These are phyloP conservation scores for Hydnomerulius pinastri DNA, from an alignment of 768 basidiomycete genomes.

Conservation along the genomic window DNA sequence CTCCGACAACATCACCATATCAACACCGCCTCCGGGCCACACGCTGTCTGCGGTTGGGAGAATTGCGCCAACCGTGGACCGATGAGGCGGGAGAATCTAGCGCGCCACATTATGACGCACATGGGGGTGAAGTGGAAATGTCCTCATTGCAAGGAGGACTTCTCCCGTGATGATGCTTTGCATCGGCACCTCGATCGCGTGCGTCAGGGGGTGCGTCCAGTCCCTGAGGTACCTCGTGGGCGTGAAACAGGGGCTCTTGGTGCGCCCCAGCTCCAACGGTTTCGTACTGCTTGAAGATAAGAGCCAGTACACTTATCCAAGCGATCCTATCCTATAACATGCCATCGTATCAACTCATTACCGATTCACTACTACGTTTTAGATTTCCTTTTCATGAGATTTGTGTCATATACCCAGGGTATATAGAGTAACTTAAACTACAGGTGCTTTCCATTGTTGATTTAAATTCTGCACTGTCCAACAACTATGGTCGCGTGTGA, in stretches of 20 bases:
- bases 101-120: slow-evolving; percentile 32
- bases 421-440: too few relatives aligned
- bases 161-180: slow-evolving; percentile 36
- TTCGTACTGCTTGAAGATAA: slow-evolving; percentile 6
- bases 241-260: slow-evolving; percentile 13
- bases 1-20: slow-evolving; percentile 28
- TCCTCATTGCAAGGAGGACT: slow-evolving; percentile 22
- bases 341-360: too few relatives aligned
- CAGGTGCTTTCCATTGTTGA: too few relatives aligned
- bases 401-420: too few relatives aligned
- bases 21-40: slow-evolving; percentile 12
- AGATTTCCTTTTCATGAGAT: too few relatives aligned
- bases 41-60: slow-evolving; percentile 24
- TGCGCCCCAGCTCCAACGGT: slow-evolving; percentile 4
- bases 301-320: too few relatives aligned
- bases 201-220: slow-evolving; percentile 19
- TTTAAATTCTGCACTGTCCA: too few relatives aligned
- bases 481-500: too few relatives aligned
- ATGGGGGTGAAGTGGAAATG: slow-evolving; percentile 33
- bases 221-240: slow-evolving; percentile 23
- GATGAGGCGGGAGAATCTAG: slow-evolving; percentile 35
- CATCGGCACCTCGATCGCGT: slow-evolving; percentile 33
- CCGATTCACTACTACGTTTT: too few relatives aligned
- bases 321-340: too few relatives aligned
- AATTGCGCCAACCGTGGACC: slow-evolving; percentile 20